Evolutionary conservation across 768 basidiomycete genomes (phyloP), one percentile per base, ranked within the genome.

Genomic region (Tricholoma hemisulphureum): DNA sequence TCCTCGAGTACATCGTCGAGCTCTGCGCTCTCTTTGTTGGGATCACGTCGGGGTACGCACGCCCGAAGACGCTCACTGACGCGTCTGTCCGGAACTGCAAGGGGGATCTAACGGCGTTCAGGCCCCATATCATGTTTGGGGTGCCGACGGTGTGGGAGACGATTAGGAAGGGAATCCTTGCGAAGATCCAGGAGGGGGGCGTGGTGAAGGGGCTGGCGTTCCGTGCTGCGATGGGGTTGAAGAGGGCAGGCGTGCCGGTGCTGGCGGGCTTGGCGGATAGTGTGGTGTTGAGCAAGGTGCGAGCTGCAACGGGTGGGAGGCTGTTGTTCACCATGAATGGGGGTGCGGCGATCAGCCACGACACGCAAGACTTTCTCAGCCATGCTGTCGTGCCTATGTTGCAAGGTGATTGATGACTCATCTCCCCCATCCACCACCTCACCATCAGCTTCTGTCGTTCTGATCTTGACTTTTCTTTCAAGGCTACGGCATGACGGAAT

Each of bases 81-180:
- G 83, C 87, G 2, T 93, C 88, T 18, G 93, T 96, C 14, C 85
- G 94, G 46, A 88, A 91, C 45, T 83, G 81, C 67, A 82, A 87
- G 57, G 96, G 96, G 46, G 96, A 98, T 69, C 84, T 99, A 66
- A 78, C 79, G 51, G 80, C 86, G 14, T 91, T 97, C 79, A 75
- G 80, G 39, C 96, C 95, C 4, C 81, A 86, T n/a, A 87, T 97
- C 73, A 87, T 98, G 83, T 84, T 93, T 55, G 96, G 94, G 53
- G 96, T 98, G 1, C 96, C 96, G 2, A 92, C 95, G 3, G 91
- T 98, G 1, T 99, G 94, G 93, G 96, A 98, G 74, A 88, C 85
- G 54, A 98, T 98, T 62, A 86, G 95, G 58, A 99, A 99, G 77
- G 95, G 95, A 26, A 95, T 99, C 68, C 66, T 94, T 10, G 71